Evolutionary conservation across 345 rosid genomes (phyloP).

Genomic region (Stellera chamaejasme): DNA sequence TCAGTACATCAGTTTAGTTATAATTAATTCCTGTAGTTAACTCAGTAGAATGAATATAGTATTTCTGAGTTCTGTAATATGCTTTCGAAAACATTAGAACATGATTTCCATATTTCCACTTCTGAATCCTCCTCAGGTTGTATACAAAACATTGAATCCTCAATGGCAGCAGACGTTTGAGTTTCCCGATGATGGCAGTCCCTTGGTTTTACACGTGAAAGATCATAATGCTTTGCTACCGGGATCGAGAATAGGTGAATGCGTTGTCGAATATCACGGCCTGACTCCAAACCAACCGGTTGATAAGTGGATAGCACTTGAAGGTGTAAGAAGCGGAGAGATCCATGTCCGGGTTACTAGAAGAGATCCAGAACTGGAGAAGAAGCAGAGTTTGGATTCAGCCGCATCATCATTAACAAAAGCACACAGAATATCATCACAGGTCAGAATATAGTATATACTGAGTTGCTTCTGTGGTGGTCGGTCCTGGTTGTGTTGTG

Average conservation of each 20-base stretch:
- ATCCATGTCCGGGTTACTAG: constrained; percentile 61
- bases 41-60: too few relatives aligned
- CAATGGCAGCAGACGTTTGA: constrained; percentile 79
- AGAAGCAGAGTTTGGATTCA: constrained; percentile 38
- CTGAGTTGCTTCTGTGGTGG: too few relatives aligned
- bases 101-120: background rate
- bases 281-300: constrained; percentile 63
- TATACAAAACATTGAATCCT: constrained; percentile 59
- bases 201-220: constrained; percentile 59
- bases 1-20: too few relatives aligned
- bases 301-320: constrained; percentile 91
- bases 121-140: constrained; percentile 32
- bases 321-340: constrained; percentile 82
- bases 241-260: constrained; percentile 58
- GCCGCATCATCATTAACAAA: constrained; percentile 40
- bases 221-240: constrained; percentile 77
- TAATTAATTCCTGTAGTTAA: too few relatives aligned
- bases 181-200: constrained; percentile 71
- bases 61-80: too few relatives aligned
- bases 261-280: constrained; percentile 72
- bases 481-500: too few relatives aligned
- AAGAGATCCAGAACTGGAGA: constrained; percentile 45
- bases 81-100: background rate
- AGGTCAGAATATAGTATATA: constrained; percentile 18
- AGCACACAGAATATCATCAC: constrained; percentile 34